Evolutionary conservation across 306 rosid species (phyloP), one percentile per base, ranked within the genome.

Genomic region (Astragalus membranaceus): DNA sequence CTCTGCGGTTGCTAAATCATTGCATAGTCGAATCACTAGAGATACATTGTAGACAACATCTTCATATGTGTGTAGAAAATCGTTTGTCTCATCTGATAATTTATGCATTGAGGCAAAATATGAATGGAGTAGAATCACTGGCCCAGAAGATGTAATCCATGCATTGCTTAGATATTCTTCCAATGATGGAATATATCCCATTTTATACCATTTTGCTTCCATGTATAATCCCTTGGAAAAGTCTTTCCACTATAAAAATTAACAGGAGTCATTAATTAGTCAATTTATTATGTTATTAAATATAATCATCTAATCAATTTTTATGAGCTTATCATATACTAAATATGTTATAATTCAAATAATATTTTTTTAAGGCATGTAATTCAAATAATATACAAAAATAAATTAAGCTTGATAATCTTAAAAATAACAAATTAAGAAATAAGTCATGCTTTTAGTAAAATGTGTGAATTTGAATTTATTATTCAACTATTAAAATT

Each of bases 121-220:
- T 14, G 64, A 15, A 46, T 74, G 89, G n/a, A 77, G 37, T 11
- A 86, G 17, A 48, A 81, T 56, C 6, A 86, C 0, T 0, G 87
- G 81, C 7, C 77, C 85, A 0, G 89, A 80, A 15, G 96, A 84
- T 37, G 95, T 76, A 73, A 82, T 69, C 76, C 86, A 84, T 35
- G 73, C 89, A 43, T 80, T 86, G 44, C 72, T 64, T 16, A 84
- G 30, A 62, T 86, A 84, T 76, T 86, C 86, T 58, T 88, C 54
- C 47, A 82, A 11, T 9, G 87, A 44, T 23, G 91, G 91, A 13
- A 52, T 68, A 29, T 86, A 47, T 17, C 81, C 76, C 53, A 46
- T 47, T 23, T 43, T 74, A 42, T 72, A 75, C 92, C 89, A 85
- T 77, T 80, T 75, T 42, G 92, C 89, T 74, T 88, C 92, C 73